These are phyloP conservation scores for Aaosphaeria pasadenensis DNA, from an alignment of 2,329 filamentous ascomycete species.

Conservation along the genomic window DNA sequence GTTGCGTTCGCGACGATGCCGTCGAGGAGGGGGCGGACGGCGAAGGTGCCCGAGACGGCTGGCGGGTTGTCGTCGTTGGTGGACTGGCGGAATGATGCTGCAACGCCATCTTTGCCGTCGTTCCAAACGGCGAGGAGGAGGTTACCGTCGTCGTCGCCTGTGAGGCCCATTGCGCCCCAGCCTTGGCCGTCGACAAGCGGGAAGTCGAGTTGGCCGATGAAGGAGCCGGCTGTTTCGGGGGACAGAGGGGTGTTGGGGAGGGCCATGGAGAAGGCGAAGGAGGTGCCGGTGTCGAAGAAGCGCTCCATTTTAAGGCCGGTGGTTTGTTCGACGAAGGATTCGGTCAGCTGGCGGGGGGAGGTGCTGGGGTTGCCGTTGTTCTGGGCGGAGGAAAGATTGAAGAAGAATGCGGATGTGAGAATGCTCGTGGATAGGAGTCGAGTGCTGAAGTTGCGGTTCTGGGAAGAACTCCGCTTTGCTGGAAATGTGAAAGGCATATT, in stretches of 20 bases:
- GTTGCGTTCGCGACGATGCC: constrained; percentile 9
- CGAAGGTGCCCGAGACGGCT: constrained; percentile 10
- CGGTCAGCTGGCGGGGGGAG: constrained; percentile 5
- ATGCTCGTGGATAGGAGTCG: too few relatives aligned
- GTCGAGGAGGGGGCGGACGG: constrained; percentile 2
- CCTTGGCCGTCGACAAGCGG: constrained; percentile 11
- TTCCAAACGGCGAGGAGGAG: constrained; percentile 17
- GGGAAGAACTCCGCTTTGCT: too few relatives aligned
- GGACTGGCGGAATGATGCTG: constrained; percentile 13
- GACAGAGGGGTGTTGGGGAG: constrained; percentile 10
- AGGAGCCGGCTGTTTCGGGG: constrained; percentile 2
- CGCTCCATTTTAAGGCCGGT: constrained; percentile 12
- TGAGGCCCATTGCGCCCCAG: constrained; percentile 15
- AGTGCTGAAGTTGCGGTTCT: too few relatives aligned
- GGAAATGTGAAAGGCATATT: too few relatives aligned
- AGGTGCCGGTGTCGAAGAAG: constrained; percentile 13
- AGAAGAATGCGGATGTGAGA: background rate
- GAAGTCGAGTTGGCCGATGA: constrained; percentile 19
- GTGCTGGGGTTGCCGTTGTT: constrained; percentile 1
- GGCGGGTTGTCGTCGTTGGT: constrained; percentile 12
- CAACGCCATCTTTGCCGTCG: constrained; percentile 10
- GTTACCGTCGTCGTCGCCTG: constrained; percentile 16
- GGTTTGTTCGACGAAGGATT: constrained; percentile 9
- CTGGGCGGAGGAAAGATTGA: background rate
- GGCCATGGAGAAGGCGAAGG: constrained; percentile 16